A percentile compares a stretch with the other conserved stretches of the same genome.
phyloP scores from a whole-genome alignment of 805 yeast species.

The Komagataella phaffii region DNA sequence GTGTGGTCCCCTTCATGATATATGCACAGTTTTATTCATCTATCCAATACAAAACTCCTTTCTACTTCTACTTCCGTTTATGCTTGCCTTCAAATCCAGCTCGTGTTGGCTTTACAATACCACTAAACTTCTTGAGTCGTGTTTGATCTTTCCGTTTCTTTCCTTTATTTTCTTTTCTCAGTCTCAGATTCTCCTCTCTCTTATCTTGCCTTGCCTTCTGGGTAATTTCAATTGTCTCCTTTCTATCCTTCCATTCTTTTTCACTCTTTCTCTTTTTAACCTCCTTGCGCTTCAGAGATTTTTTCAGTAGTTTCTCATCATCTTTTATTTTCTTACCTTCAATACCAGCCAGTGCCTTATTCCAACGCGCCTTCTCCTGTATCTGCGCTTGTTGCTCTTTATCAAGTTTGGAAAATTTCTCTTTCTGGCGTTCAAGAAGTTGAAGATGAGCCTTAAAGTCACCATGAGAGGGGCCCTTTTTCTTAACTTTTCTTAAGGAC shows the following conservation, averaged over 20 bases:
- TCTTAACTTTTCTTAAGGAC: conserved; percentile 41
- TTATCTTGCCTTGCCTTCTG: conserved; percentile 68
- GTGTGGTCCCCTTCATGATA: neutral
- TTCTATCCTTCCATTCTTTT: conserved; percentile 85
- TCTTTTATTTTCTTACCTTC: conserved; percentile 85
- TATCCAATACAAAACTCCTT: neutral
- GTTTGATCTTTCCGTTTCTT: conserved; percentile 62
- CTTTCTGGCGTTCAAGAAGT: conserved; percentile 62
- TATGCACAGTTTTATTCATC: neutral
- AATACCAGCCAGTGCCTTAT: conserved; percentile 66
- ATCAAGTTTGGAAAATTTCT: conserved; percentile 43
- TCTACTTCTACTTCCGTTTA: conserved; percentile 5
- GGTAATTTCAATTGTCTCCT: conserved; percentile 63
- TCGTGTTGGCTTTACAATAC: conserved; percentile 31
- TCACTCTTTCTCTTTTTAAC: conserved; percentile 77
- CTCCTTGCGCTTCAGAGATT: conserved; percentile 75
- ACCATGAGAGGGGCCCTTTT: conserved; percentile 75
- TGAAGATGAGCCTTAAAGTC: conserved; percentile 77
- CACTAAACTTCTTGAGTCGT: conserved; percentile 54
- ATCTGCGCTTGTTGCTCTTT: conserved; percentile 44
- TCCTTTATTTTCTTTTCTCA: conserved; percentile 78
- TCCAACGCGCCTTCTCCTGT: conserved; percentile 76
- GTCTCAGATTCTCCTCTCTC: conserved; percentile 82
- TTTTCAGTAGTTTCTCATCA: conserved; percentile 77
- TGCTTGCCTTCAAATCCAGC: conserved; percentile 85